Base-by-base conservation (phyloP, 2,329 filamentous ascomycete species). In the Ilyonectria robusta region DNA sequence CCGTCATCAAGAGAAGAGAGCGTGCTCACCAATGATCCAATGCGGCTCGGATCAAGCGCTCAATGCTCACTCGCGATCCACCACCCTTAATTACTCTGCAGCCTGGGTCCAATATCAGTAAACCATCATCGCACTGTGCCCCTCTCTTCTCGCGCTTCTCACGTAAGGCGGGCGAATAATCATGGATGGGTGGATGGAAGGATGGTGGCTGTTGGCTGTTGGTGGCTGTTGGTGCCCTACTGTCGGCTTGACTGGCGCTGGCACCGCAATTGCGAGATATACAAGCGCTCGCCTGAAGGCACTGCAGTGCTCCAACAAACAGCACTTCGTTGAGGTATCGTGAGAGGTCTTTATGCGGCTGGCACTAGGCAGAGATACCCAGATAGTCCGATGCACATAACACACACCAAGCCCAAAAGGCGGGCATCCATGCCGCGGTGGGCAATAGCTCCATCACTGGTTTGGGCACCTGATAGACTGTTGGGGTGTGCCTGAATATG, bases 391-490 rank as follows among this genome's bases (percentile, higher is more conserved):
- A 42, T 42, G 19, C n/a, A 31, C 26, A 59, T 21, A 37, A 48
- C 7, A 35, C 29, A 21, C 19, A 35, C 50, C n/a, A 42, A 55
- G n/a, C 13, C 21, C 53, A 19, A 19, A 3, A 21, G 5, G 21
- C 53, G 53, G 35, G 19, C 21, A 21, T 21, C 48, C 19, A 67
- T 71, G 47, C 70, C 68, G 40, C 64, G 46, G 59, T 70, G 50
- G 70, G 57, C 53, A 57, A 55, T 64, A 67, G 60, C 62, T 59
- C 60, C 60, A 57, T 70, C 70, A 72, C 70, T 66, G 54, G 68
- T 63, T 64, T 61, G 58, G 59, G 72, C 72, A 70, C 72, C 68
- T 74, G 72, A 74, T 70, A 56, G 48, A 54, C 55, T 56, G 59
- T 62, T 44, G 51, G 50, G 50, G 48, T 67, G 66, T 67, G 64